Evolutionary conservation across 2,329 filamentous ascomycete species (phyloP), one percentile per base, ranked within the genome.

Genomic region (Neofusicoccum cordaticola): DNA sequence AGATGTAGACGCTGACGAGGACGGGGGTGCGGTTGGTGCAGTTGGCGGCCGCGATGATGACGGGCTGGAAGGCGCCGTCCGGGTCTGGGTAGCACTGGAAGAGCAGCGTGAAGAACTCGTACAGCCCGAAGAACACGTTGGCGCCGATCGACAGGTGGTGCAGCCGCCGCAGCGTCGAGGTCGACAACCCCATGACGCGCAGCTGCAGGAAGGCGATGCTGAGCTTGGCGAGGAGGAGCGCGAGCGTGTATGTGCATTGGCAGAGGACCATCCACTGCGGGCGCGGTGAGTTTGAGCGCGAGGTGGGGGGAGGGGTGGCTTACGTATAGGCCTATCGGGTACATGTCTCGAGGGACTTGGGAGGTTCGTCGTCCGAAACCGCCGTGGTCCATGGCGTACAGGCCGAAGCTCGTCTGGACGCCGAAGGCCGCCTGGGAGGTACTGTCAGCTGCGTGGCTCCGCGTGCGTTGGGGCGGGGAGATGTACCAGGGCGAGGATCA

Each of bases 161-260:
- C 47, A 52, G 42, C 19, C 50, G 41, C 4, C 60, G 60, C 2
- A 63, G 47, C 3, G 60, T 52, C 48, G 15, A 1, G 27, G 37
- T 53, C 13, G 50, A 51, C 4, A 63, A 22, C 1, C 60, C 60
- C 60, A 63, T 63, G 39, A 63, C 60, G 37, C 60, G 60, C 9
- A 63, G 48, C 11, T 63, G 60, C 2, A 63, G 47, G 27, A 44
- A 34, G 19, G 39, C 60, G 60, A 63, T 63, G 60, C 60, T 63
- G 15, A 63, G 48, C n/a, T 63, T 63, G 48, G 37, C 48, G 22
- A 52, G 37, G 37, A 63, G 44, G 7, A 63, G n/a, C 15, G 48
- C 37, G 35, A 63, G 17, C 0, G 44, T 52, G 48, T 63, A 63
- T n/a, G 42, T 63, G 48, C 48, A 52, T 63, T 63, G 19, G 4